Conservation (phyloP, 1,284 basidiomycete species). For the Butyriboletus appendiculatus region DNA sequence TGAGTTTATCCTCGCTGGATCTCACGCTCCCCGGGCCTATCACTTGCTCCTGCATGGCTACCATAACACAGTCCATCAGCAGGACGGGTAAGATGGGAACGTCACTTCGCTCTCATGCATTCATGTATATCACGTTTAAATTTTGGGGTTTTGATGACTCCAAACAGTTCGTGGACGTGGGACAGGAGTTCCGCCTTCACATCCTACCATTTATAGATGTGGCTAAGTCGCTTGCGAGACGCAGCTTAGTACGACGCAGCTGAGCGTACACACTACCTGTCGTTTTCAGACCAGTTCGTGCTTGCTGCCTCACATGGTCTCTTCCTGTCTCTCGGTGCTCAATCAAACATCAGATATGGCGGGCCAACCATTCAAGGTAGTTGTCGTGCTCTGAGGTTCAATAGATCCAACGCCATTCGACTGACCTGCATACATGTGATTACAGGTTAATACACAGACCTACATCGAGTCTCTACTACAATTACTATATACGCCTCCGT, state of each 20-base stretch:
- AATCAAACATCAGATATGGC: too few species aligned
- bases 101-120: not conserved
- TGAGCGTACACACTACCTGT: too few species aligned
- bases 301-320: too few species aligned
- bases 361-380: not conserved
- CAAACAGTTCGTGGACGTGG: too few species aligned
- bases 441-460: not conserved
- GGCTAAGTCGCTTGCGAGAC: too few species aligned
- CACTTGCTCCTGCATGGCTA: not conserved
- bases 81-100: not conserved
- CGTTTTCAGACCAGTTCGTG: too few species aligned
- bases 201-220: too few species aligned
- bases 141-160: not conserved
- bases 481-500: constrained; percentile 21
- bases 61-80: not conserved
- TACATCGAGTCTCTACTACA: not conserved
- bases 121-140: not conserved
- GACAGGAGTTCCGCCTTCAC: too few species aligned
- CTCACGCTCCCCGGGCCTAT: not conserved
- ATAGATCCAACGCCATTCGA: not conserved
- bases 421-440: not conserved
- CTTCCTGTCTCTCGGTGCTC: too few species aligned
- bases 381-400: not conserved
- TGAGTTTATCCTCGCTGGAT: not conserved
- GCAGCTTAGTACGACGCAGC: too few species aligned